Base-by-base conservation (phyloP, 371 early-diverging fungal genomes). In the Phascolomyces articulosus region DNA sequence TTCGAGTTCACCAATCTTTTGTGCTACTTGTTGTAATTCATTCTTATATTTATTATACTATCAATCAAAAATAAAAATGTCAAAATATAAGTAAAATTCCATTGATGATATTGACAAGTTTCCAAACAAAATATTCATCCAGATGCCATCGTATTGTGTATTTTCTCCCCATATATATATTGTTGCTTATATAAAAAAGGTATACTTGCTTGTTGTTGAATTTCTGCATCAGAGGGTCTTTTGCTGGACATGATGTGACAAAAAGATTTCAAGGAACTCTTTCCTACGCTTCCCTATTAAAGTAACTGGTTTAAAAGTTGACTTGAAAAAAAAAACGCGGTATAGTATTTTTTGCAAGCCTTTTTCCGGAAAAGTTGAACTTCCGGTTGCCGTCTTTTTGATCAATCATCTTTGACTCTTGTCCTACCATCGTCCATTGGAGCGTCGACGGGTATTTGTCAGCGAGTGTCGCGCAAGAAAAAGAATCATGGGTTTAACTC, bases 1-100 rank as follows among this genome's bases (percentile, higher is more conserved):
- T 75, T 98, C 98, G 34, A 98, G 85, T 74, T 97, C 97, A 29
- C 96, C 96, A 63, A 96, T 85, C 85, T 97, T 98, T 69, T 86
- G 86, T 15, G 96, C 93, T 23, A 98, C 73, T 34, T 85, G 79
- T 63, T 91, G 88, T 60, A 98, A 85, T 60, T 98, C 98, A 55
- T 85, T 85, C 78, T 93, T 95, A 82, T 89, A 89, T 63, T 83
- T 80, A 76, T 96, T 93, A 73, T 93, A 93, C 78, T 91, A 27
- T 34, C 6, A 9, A 34, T 34, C 34, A 34, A 44, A 41, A 44
- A 7, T 24, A 51, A 51, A 23, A 51, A 24, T 24, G 24, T 23
- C 21, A 51, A 24, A 23, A 41, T 24, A 62, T 23, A 29, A 3
- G 8, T 61, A 34, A 9, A 2, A 9, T 6, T 31, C 3, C 9